Evolutionary conservation across 176 grass and related monocot species (phyloP), one percentile per base, ranked within the genome.

Genomic region (Carex pumila): DNA sequence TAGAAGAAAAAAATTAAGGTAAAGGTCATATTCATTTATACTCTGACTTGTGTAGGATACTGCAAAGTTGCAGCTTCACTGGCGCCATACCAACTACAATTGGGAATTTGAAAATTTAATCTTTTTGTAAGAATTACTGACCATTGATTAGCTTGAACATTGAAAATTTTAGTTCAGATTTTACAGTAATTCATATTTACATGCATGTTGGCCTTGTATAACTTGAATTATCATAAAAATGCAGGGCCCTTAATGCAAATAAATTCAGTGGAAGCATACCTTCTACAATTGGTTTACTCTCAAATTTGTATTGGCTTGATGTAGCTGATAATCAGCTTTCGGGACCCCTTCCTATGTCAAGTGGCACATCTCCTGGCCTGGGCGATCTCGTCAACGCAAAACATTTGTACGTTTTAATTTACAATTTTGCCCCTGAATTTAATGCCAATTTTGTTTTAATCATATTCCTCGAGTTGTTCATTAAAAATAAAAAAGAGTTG

Each of bases 231-330:
- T 36, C 13, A 29, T 63, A 60, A 59, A 81, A 55, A 75, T 85
- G 62, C 81, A 97, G 95, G 63, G 92, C 92, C 56, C 62, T 98
- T 68, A 98, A 93, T 66, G 82, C 89, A 82, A 98, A 98, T 87
- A 18, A 87, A 1, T 94, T 98, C 89, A 90, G 81, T 54, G 92
- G 95, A 25, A 77, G 36, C 72, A 89, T 98, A 79, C 95, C 95
- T 65, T 47, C 84, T 59, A 56, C 87, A 76, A 56, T 98, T 43
- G 95, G 95, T 57, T 60, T 64, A 22, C 90, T 98, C 57, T 89
- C 86, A 17, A 88, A 90, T 43, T 85, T 98, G 41, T 29, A 71
- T 14, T 98, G 95, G 95, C 76, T 98, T 53, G 95, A 98, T 61
- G 19, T 98, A 88, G 94, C 95, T 0, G 82, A 47, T 14, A 98